Base-by-base conservation (phyloP, 257 asterid genomes). In the Solanum medicagineum region DNA sequence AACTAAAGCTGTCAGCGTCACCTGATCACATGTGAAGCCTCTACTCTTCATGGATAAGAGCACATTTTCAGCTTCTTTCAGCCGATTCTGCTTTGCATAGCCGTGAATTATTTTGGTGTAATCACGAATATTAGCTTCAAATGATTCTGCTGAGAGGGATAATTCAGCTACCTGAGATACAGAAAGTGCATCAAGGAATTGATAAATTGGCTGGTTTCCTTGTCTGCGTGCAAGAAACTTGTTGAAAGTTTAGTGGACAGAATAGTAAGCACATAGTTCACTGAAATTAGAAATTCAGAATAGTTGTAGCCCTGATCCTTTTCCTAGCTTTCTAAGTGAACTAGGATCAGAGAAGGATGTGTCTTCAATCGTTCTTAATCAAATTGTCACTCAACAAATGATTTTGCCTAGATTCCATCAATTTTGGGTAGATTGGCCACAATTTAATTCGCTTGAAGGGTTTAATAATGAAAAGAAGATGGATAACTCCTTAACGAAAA, bases 11-110 rank as follows among this genome's bases (percentile, higher is more conserved):
- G 98, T 96, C 17, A 95, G 87, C 53, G 89, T 90, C 69, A 95
- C 98, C 88, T 95, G 99, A 89, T 95, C 99, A 49, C 92, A 91
- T 20, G 88, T 22, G 19, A 95, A 93, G 24, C 98, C 99, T 86
- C 88, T 74, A 73, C 57, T 88, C 89, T 91, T 95, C 98, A 95
- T 94, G 86, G 91, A 88, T 71, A 84, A 83, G 45, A 94, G 85
- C 10, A 92, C 81, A 14, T 81, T 88, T 90, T 96, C 97, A 57
- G 98, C 99, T 82, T 94, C 93, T 86, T 24, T 89, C 81, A 93
- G 54, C 90, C 70, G 90, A 90, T 88, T 89, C 77, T 85, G 91
- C 86, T 88, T 92, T 24, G 97, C 97, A 51, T 91, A 93, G 57
- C 88, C 84, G 65, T 94, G 95, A 79, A 95, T 93, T 66, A 94